Evolutionary conservation across 805 yeast genomes (phyloP).

Genomic region (Cyberlindnera galapagoensis): DNA sequence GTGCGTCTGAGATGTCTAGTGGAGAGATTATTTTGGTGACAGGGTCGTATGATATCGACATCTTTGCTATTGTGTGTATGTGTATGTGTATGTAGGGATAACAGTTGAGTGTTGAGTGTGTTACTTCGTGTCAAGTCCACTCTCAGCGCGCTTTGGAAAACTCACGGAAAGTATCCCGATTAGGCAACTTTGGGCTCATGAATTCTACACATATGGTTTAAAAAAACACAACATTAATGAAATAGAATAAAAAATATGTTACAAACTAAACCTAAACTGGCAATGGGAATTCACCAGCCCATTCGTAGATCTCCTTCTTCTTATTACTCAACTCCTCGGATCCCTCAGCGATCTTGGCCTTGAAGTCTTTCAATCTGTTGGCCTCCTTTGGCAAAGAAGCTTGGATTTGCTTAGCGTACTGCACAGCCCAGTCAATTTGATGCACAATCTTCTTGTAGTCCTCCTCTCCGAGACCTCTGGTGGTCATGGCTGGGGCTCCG

Average conservation of each 20-base stretch:
- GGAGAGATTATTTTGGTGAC: constrained; percentile 22
- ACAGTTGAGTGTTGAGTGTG: too few species aligned
- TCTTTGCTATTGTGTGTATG: too few species aligned
- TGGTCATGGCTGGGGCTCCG: constrained; percentile 98
- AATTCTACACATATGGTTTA: constrained; percentile 1
- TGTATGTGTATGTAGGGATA: too few species aligned
- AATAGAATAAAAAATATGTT: neutral
- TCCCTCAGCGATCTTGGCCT: constrained; percentile 68
- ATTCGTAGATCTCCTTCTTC: constrained; percentile 73
- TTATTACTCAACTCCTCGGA: constrained; percentile 59
- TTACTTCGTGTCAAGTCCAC: too few species aligned
- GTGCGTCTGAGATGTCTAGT: constrained; percentile 8
- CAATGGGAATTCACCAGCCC: constrained; percentile 88
- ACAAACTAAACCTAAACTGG: constrained; percentile 35
- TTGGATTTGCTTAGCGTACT: constrained; percentile 72
- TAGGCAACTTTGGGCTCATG: too few species aligned
- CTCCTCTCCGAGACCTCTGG: constrained; percentile 88
- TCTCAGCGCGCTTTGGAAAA: too few species aligned
- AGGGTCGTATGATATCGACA: constrained; percentile 21
- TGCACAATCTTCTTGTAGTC: constrained; percentile 78
- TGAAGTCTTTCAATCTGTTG: constrained; percentile 93
- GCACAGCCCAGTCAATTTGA: constrained; percentile 76
- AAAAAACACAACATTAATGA: neutral
- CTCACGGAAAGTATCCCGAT: too few species aligned
- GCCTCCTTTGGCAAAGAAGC: constrained; percentile 81